Conservation (phyloP, 345 rosid species). For the Sisymbrium irio region DNA sequence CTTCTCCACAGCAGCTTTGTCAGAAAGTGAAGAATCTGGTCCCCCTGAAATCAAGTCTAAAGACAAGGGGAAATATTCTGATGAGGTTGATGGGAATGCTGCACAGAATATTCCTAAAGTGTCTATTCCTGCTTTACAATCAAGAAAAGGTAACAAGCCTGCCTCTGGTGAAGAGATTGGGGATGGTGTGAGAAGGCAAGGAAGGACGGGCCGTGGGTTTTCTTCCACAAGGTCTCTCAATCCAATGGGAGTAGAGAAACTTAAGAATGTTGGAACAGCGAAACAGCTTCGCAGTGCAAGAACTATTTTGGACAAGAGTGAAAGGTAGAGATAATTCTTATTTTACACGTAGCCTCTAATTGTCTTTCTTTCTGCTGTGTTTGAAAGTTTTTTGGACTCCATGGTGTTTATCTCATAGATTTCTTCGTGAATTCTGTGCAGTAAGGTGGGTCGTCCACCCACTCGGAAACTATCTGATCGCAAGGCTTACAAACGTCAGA, state of each 20-base stretch:
- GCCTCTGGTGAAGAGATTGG: conserved; percentile 63
- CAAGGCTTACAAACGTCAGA: conserved; percentile 74
- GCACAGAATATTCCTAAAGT: conserved; percentile 63
- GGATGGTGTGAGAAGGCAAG: conserved; percentile 79
- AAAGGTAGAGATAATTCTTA: conserved; percentile 52
- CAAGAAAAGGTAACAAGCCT: conserved; percentile 76
- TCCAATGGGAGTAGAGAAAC: conserved; percentile 61
- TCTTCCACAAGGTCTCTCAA: conserved; percentile 58
- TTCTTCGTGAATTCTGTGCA: conserved; percentile 43
- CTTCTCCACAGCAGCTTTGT: conserved; percentile 62
- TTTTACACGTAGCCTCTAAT: not conserved
- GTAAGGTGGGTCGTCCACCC: conserved; percentile 91
- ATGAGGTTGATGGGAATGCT: conserved; percentile 75
- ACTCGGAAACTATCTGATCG: conserved; percentile 91
- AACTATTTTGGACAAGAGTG: conserved; percentile 66
- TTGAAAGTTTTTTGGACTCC: not conserved
- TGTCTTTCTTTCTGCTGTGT: not conserved
- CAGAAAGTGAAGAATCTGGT: conserved; percentile 94
- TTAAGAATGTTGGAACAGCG: conserved; percentile 70
- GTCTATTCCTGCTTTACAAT: conserved; percentile 49
- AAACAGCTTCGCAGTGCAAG: conserved; percentile 82
- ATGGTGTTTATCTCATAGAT: conserved; percentile 18
- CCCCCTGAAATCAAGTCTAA: conserved; percentile 71
- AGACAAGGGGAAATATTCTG: conserved; percentile 65
- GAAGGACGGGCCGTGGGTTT: conserved; percentile 75